phyloP scores from a whole-genome alignment of 164 flowering plant species.

The Nymphaea thermarum region DNA sequence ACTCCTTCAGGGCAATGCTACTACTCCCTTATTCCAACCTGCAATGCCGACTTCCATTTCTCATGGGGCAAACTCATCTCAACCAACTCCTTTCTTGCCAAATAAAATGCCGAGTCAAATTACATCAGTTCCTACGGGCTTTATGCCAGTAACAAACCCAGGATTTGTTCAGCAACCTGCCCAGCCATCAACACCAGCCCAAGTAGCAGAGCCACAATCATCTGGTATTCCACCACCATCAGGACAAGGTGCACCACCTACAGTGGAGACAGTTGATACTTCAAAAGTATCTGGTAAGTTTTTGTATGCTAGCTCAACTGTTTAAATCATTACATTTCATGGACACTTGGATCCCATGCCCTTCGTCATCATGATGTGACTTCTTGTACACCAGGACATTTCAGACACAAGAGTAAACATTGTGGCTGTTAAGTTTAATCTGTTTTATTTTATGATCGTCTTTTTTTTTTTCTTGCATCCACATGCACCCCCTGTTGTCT shows the following conservation, averaged over 20 bases:
- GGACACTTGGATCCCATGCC: too few relatives aligned
- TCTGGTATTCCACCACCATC: conserved; percentile 15
- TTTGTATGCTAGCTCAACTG: too few relatives aligned
- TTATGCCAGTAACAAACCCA: conserved; percentile 48
- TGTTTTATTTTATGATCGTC: not conserved
- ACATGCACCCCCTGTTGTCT: not conserved
- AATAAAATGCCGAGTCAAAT: conserved; percentile 38
- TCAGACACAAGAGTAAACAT: too few relatives aligned
- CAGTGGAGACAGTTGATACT: conserved; percentile 88
- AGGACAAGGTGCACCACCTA: conserved; percentile 83
- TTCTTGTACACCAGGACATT: too few relatives aligned
- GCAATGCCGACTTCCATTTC: conserved; percentile 31
- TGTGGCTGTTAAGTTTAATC: not conserved
- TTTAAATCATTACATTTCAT: too few relatives aligned
- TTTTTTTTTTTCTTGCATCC: not conserved
- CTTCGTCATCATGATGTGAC: too few relatives aligned
- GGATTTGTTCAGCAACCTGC: conserved; percentile 46
- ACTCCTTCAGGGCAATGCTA: conserved; percentile 34
- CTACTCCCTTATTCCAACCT: conserved; percentile 37
- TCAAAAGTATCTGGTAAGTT: conserved; percentile 80
- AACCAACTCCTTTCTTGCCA: conserved; percentile 25
- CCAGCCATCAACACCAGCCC: conserved; percentile 68
- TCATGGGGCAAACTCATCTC: conserved; percentile 33
- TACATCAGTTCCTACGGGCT: conserved; percentile 41
- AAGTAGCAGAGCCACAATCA: conserved; percentile 23